Conservation (phyloP, 495 filamentous ascomycete genomes). For the Neurospora sp. region DNA sequence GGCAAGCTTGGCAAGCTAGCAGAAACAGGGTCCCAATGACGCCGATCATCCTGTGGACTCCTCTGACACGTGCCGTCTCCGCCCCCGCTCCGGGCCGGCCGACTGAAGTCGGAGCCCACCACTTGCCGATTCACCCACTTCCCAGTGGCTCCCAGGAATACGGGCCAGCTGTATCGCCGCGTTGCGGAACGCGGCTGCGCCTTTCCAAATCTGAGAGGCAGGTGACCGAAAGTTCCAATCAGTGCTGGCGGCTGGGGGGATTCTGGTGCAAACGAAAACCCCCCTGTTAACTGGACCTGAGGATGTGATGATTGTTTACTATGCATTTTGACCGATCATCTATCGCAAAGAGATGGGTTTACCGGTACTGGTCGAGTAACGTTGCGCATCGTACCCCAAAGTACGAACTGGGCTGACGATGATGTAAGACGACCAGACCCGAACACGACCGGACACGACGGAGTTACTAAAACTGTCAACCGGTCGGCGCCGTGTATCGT, state of each 20-base stretch:
- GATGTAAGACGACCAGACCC: not conserved
- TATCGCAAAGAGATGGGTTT: not conserved
- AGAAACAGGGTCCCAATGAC: not conserved
- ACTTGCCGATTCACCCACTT: not conserved
- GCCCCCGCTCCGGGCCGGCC: not conserved
- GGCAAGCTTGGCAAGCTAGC: not conserved
- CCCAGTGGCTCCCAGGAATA: not conserved
- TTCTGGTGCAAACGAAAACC: not conserved
- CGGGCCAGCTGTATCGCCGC: not conserved
- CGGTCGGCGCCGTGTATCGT: not conserved
- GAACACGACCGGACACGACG: not conserved
- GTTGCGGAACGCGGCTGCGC: not conserved
- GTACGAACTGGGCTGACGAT: not conserved
- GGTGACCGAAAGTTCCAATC: not conserved
- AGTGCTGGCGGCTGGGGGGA: not conserved
- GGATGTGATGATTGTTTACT: not conserved
- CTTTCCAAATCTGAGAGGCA: not conserved
- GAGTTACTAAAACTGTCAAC: not conserved
- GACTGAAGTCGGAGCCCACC: not conserved
- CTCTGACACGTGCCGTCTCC: not conserved
- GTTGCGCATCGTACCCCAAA: not conserved
- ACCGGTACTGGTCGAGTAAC: not conserved
- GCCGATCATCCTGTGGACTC: not conserved
- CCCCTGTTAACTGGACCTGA: not conserved
- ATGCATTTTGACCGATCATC: not conserved